Evolutionary conservation across 2,329 filamentous ascomycete species (phyloP).

Genomic region (Fusarium sp.): DNA sequence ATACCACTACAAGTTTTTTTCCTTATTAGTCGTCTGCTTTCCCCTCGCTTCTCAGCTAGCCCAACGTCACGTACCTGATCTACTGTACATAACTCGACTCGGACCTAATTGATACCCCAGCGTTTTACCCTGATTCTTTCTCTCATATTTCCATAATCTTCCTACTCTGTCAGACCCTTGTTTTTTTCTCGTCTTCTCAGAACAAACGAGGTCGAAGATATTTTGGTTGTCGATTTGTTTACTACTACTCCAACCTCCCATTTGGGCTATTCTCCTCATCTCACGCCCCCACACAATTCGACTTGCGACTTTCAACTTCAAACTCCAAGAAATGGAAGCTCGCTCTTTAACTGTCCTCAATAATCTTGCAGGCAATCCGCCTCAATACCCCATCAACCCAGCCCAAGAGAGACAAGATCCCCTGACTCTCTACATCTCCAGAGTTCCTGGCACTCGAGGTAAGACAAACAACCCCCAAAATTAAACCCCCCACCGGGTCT

Average conservation of each 20-base stretch:
- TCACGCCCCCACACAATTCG: conserved; percentile 21
- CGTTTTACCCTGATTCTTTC: not conserved
- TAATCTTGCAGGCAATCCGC: conserved; percentile 85
- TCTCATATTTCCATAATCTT: not conserved
- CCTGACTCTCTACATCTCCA: conserved; percentile 88
- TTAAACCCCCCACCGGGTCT: conserved; percentile 11
- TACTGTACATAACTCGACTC: conserved; percentile 4
- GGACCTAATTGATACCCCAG: conserved; percentile 21
- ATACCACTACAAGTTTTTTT: conserved; percentile 5
- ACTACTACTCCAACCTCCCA: conserved; percentile 25
- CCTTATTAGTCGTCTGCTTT: conserved; percentile 17
- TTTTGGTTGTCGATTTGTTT: conserved; percentile 9
- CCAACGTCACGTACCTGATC: conserved; percentile 12
- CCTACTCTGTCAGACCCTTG: conserved; percentile 3
- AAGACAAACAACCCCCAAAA: conserved; percentile 46
- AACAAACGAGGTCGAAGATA: conserved; percentile 21
- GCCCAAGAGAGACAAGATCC: conserved; percentile 76
- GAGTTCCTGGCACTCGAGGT: conserved; percentile 93
- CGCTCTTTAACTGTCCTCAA: conserved; percentile 85
- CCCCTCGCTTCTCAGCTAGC: conserved; percentile 10
- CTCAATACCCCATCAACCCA: conserved; percentile 84
- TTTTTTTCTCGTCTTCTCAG: not conserved
- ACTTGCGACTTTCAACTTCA: conserved; percentile 19
- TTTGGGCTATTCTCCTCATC: conserved; percentile 9
- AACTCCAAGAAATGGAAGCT: conserved; percentile 73